Conservation (phyloP, 805 yeast species). For the Candida silvatica region DNA sequence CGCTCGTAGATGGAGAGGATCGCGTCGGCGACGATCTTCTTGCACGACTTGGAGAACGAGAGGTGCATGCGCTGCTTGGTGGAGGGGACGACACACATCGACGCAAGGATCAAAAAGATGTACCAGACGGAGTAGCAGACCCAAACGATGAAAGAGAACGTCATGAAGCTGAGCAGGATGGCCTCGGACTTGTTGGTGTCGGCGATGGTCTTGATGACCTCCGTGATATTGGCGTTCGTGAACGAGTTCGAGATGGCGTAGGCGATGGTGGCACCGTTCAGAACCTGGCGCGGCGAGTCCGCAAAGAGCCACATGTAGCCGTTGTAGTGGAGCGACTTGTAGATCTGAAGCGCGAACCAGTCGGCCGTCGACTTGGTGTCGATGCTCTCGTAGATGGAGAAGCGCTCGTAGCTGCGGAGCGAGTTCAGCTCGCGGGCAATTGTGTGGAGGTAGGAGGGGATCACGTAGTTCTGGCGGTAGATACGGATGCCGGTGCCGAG, state of each 20-base stretch:
- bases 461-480: slow-evolving; percentile 54
- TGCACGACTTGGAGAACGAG: slow-evolving; percentile 16
- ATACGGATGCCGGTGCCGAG: slow-evolving; percentile 49
- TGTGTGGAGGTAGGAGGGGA: slow-evolving; percentile 59
- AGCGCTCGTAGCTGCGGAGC: slow-evolving; percentile 50
- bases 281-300: slow-evolving; percentile 81
- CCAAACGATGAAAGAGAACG: slow-evolving; percentile 70
- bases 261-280: slow-evolving; percentile 66
- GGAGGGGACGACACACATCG: slow-evolving; percentile 13
- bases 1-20: slow-evolving; percentile 18
- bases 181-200: slow-evolving; percentile 54
- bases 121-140: slow-evolving; percentile 38
- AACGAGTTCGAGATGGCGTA: slow-evolving; percentile 38
- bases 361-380: slow-evolving; percentile 60
- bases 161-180: slow-evolving; percentile 66
- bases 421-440: slow-evolving; percentile 54
- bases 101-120: slow-evolving; percentile 13
- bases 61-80: slow-evolving; percentile 5
- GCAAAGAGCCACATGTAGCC: slow-evolving; percentile 55
- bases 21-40: slow-evolving; percentile 18
- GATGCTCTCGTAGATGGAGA: slow-evolving; percentile 65
- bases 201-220: slow-evolving; percentile 51
- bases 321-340: slow-evolving; percentile 56
- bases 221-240: slow-evolving; percentile 29
- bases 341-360: slow-evolving; percentile 57